Evolutionary conservation across 1,284 basidiomycete species (phyloP).

Genomic region (Puccinia hordei): DNA sequence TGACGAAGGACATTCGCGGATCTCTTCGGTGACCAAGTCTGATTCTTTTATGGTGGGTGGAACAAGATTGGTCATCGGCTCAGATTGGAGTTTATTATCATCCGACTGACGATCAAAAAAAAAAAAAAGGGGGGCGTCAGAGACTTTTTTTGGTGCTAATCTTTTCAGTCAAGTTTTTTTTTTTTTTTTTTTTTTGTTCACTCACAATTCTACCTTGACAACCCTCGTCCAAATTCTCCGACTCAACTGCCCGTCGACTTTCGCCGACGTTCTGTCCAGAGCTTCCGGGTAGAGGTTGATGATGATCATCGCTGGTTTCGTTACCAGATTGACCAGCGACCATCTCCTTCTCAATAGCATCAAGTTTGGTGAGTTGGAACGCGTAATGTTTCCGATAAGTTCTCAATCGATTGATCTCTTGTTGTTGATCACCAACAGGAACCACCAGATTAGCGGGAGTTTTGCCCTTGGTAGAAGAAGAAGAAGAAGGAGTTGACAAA

Average conservation of each 20-base stretch:
- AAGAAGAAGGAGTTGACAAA: no score
- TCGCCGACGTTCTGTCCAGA: not conserved
- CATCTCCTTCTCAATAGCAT: slow-evolving; percentile 17
- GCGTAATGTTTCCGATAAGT: slow-evolving; percentile 20
- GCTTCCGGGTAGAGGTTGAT: not conserved
- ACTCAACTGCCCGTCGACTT: not conserved
- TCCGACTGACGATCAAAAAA: not conserved
- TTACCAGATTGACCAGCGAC: not conserved
- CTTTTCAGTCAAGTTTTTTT: no score
- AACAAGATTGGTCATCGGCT: not conserved
- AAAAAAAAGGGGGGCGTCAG: not conserved
- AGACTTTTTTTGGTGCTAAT: no score
- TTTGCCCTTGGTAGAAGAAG: not conserved
- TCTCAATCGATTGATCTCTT: not conserved
- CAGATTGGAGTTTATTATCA: no score
- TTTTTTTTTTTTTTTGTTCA: not conserved
- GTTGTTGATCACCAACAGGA: not conserved
- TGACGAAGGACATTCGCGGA: slow-evolving; percentile 19
- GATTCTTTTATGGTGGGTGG: not conserved
- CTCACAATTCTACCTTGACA: not conserved
- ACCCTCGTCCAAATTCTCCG: not conserved
- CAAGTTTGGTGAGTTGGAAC: slow-evolving; percentile 22
- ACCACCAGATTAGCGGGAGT: not conserved
- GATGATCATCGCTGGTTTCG: no score
- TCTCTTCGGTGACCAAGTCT: slow-evolving; percentile 10